Evolutionary conservation across 768 basidiomycete genomes (phyloP).

Genomic region (Cyclocybe cylindracea): DNA sequence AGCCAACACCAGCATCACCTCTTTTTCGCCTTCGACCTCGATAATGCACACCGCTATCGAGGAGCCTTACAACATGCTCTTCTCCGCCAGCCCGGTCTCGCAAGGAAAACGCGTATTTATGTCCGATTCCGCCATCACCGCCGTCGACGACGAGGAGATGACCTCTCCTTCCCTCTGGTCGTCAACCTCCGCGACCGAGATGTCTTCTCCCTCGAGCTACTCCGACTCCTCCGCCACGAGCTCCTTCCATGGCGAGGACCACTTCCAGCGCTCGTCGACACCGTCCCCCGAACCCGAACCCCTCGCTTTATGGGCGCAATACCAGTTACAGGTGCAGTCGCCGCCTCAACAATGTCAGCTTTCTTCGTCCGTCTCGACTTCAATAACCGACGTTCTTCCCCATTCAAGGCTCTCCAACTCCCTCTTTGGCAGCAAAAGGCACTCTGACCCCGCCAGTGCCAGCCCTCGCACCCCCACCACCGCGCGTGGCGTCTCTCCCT

Average conservation of each 20-base stretch:
- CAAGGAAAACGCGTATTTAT: slow-evolving; percentile 37
- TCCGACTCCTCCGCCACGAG: slow-evolving; percentile 38
- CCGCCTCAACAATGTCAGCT: slow-evolving; percentile 43
- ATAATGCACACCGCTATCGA: slow-evolving; percentile 79
- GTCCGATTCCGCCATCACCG: slow-evolving; percentile 39
- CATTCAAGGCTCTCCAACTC: slow-evolving; percentile 35
- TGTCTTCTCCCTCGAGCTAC: slow-evolving; percentile 48
- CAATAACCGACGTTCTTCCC: slow-evolving; percentile 42
- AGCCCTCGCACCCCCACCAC: slow-evolving; percentile 3
- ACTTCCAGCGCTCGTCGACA: slow-evolving; percentile 37
- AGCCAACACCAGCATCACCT: slow-evolving; percentile 40
- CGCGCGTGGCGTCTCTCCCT: slow-evolving; percentile 8
- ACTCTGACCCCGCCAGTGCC: slow-evolving; percentile 8
- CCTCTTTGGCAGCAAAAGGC: slow-evolving; percentile 14
- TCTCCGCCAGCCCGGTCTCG: slow-evolving; percentile 46
- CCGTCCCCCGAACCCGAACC: slow-evolving; percentile 30
- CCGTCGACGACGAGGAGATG: slow-evolving; percentile 56
- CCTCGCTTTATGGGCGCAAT: slow-evolving; percentile 27
- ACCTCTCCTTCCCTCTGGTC: slow-evolving; percentile 51
- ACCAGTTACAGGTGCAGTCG: slow-evolving; percentile 33
- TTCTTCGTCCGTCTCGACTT: slow-evolving; percentile 39
- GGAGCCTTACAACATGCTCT: slow-evolving; percentile 59
- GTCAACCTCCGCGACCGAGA: slow-evolving; percentile 42
- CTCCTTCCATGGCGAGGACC: slow-evolving; percentile 32
- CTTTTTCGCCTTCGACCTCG: slow-evolving; percentile 54